Evolutionary conservation across 2,329 filamentous ascomycete species (phyloP).

Genomic region (Shiraia sp.): DNA sequence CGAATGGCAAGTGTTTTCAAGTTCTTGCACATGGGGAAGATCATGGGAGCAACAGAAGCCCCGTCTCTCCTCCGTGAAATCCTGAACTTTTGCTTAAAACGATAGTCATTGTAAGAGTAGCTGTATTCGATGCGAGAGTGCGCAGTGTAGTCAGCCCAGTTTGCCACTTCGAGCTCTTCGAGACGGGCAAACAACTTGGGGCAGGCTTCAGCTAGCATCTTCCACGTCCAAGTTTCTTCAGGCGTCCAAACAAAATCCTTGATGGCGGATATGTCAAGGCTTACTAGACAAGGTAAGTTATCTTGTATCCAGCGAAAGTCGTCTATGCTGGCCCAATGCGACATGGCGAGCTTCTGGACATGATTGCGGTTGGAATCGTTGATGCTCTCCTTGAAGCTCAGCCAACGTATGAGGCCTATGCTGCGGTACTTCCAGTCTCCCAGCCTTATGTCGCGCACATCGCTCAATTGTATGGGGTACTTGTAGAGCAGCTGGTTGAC

Average conservation of each 20-base stretch:
- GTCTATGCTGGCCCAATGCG: conserved; percentile 40
- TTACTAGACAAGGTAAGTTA: conserved; percentile 38
- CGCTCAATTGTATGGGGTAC: conserved; percentile 35
- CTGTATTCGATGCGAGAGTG: conserved; percentile 43
- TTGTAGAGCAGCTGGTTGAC: conserved; percentile 39
- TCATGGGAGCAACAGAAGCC: conserved; percentile 37
- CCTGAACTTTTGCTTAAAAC: conserved; percentile 41
- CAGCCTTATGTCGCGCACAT: conserved; percentile 37
- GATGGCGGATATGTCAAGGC: conserved; percentile 41
- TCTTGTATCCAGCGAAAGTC: conserved; percentile 44
- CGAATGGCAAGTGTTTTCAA: conserved; percentile 40
- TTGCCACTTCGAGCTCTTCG: conserved; percentile 40
- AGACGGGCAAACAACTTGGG: conserved; percentile 35
- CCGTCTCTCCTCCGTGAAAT: conserved; percentile 40
- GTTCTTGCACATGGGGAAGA: conserved; percentile 36
- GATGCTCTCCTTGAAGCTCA: conserved; percentile 36
- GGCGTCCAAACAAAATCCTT: conserved; percentile 45
- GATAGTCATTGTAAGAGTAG: conserved; percentile 43
- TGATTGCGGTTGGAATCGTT: conserved; percentile 35
- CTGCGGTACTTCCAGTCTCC: conserved; percentile 40
- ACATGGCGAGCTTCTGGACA: conserved; percentile 42
- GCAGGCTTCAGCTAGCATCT: conserved; percentile 35
- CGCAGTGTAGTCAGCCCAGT: conserved; percentile 43
- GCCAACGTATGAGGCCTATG: conserved; percentile 34
- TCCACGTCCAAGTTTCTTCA: conserved; percentile 44